Conservation (phyloP, 495 filamentous ascomycete species). For the Aspergillus mulundensis region DNA sequence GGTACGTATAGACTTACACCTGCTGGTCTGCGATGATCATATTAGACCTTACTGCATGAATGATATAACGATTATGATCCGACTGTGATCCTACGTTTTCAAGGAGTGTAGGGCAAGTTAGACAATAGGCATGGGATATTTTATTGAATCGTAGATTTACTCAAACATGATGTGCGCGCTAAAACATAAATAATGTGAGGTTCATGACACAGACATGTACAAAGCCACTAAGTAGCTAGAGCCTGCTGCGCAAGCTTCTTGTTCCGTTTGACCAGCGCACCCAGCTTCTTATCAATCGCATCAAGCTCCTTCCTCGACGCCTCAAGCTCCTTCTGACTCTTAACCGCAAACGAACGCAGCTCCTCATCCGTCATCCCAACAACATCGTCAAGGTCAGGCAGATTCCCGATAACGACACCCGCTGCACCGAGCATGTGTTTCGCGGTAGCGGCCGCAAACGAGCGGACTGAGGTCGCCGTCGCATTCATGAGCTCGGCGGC, state of each 20-base stretch:
- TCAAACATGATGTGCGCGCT: neutral
- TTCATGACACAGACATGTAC: no score
- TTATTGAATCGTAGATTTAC: no score
- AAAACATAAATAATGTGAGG: neutral
- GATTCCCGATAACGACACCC: constrained; percentile 26
- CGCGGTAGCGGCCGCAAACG: constrained; percentile 38
- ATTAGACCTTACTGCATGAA: neutral
- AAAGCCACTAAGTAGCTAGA: constrained; percentile 21
- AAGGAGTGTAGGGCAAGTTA: neutral
- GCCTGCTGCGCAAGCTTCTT: constrained; percentile 45
- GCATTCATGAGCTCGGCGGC: constrained; percentile 41
- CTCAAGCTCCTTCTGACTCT: constrained; percentile 42
- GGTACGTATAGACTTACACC: neutral
- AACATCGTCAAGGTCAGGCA: constrained; percentile 38
- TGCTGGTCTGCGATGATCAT: neutral
- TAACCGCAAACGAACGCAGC: constrained; percentile 31
- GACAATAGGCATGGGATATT: no score
- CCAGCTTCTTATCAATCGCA: constrained; percentile 42
- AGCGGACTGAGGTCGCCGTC: constrained; percentile 40
- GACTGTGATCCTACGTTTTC: neutral
- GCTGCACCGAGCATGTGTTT: constrained; percentile 42
- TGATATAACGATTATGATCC: neutral
- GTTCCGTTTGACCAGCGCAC: constrained; percentile 46
- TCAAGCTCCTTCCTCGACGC: constrained; percentile 42
- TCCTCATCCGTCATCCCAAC: constrained; percentile 42